A percentile compares a stretch with the other conserved stretches of the same genome.
Conservation (phyloP, 805 yeast species). For the Lipomyces anomalus region DNA sequence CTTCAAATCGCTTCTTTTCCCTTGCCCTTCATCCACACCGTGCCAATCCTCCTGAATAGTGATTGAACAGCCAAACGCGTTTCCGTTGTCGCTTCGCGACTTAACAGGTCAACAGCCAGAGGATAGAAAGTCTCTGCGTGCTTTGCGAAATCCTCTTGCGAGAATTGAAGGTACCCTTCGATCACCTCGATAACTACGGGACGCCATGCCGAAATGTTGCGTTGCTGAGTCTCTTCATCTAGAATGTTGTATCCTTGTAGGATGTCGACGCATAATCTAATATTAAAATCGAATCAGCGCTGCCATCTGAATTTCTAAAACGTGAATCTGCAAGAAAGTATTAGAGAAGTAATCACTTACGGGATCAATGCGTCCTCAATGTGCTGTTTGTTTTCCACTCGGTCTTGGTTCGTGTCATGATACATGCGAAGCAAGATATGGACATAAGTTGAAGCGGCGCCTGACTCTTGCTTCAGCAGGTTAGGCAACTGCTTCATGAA, state of each 20-base stretch:
- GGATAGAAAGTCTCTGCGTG: conserved; percentile 30
- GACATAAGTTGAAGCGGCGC: conserved; percentile 81
- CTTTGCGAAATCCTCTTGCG: conserved; percentile 43
- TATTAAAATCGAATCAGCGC: background rate
- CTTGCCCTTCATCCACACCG: conserved; percentile 37
- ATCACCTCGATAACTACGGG: conserved; percentile 87
- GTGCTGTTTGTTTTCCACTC: conserved; percentile 42
- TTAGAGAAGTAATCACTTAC: conserved; percentile 6
- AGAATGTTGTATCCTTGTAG: conserved; percentile 63
- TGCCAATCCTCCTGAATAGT: conserved; percentile 44
- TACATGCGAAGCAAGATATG: conserved; percentile 75
- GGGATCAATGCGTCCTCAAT: conserved; percentile 47
- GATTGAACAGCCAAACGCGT: conserved; percentile 34
- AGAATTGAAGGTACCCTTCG: conserved; percentile 74
- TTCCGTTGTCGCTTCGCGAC: conserved; percentile 34
- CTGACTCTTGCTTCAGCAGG: conserved; percentile 82
- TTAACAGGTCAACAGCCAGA: conserved; percentile 31
- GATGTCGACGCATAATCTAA: conserved; percentile 56
- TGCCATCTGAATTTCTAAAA: background rate
- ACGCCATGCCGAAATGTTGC: conserved; percentile 79
- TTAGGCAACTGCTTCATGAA: conserved; percentile 90
- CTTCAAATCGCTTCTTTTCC: conserved; percentile 2
- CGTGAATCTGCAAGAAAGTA: background rate
- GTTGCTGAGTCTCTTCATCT: conserved; percentile 64
- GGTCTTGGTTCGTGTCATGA: conserved; percentile 53